These are phyloP conservation scores for Cercospora sp. DNA, from an alignment of 2,329 filamentous ascomycete genomes.

Conservation along the genomic window DNA sequence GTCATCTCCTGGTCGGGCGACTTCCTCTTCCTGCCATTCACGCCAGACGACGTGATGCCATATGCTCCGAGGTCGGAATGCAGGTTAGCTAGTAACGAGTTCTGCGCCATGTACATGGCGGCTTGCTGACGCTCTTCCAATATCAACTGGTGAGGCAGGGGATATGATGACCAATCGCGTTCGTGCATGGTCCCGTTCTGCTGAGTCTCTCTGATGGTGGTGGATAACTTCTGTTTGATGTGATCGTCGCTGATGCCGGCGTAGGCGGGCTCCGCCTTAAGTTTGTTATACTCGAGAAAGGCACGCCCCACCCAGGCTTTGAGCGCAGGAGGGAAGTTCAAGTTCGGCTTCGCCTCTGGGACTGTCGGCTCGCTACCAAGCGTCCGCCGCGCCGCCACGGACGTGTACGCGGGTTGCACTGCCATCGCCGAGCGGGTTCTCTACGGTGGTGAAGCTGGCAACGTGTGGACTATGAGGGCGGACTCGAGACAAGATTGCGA, in stretches of 20 bases:
- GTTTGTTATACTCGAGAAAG: slow-evolving; percentile 69
- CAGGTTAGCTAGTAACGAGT: slow-evolving; percentile 34
- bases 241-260: slow-evolving; percentile 56
- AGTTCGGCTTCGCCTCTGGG: slow-evolving; percentile 51
- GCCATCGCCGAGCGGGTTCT: slow-evolving; percentile 26
- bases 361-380: slow-evolving; percentile 34
- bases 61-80: slow-evolving; percentile 19
- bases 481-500: slow-evolving; percentile 12
- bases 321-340: slow-evolving; percentile 80
- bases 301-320: slow-evolving; percentile 86
- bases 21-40: slow-evolving; percentile 73
- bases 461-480: background rate
- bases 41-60: slow-evolving; percentile 17
- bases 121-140: slow-evolving; percentile 62
- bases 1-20: slow-evolving; percentile 64
- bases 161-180: slow-evolving; percentile 80
- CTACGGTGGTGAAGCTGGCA: slow-evolving; percentile 1
- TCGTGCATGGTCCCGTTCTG: slow-evolving; percentile 72
- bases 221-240: slow-evolving; percentile 80
- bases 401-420: slow-evolving; percentile 46
- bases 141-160: slow-evolving; percentile 82
- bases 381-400: slow-evolving; percentile 48
- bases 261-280: slow-evolving; percentile 36
- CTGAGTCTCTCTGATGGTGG: slow-evolving; percentile 73
- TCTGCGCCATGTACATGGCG: slow-evolving; percentile 39